Evolutionary conservation across 2,329 filamentous ascomycete species (phyloP).

Genomic region (Ophiostoma ips): DNA sequence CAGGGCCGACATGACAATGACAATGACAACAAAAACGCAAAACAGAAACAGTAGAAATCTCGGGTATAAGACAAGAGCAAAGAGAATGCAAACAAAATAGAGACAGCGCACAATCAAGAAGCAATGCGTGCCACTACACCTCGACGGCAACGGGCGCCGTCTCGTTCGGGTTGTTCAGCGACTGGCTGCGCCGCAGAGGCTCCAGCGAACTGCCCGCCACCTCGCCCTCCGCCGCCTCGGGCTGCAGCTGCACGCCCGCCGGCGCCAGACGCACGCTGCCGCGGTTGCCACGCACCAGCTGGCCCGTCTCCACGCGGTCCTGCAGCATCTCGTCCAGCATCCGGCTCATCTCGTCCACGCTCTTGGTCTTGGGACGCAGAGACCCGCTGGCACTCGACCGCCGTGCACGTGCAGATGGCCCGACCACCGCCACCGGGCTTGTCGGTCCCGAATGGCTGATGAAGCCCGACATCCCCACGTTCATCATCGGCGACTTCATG

Average conservation of each 20-base stretch:
- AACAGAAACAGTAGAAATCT: constrained; percentile 15
- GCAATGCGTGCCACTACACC: constrained; percentile 7
- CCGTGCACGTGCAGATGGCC: background rate
- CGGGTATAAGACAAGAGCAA: constrained; percentile 18
- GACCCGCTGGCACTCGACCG: constrained; percentile 7
- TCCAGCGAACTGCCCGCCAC: constrained; percentile 8
- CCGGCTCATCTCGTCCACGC: constrained; percentile 82
- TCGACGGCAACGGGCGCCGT: constrained; percentile 18
- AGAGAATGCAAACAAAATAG: constrained; percentile 11
- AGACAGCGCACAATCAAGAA: constrained; percentile 4
- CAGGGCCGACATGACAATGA: too few species aligned
- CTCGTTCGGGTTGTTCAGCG: constrained; percentile 16
- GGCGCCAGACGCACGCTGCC: constrained; percentile 46
- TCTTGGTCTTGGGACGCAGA: constrained; percentile 43
- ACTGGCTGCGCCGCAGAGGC: constrained; percentile 17
- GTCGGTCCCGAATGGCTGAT: background rate
- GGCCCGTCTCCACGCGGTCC: constrained; percentile 65
- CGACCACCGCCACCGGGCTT: background rate
- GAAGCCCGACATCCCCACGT: background rate
- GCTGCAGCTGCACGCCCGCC: constrained; percentile 30
- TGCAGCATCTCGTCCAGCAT: constrained; percentile 96
- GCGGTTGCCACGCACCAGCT: constrained; percentile 50
- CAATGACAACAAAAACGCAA: background rate
- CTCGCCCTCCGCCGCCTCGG: constrained; percentile 11
- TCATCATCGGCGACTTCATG: constrained; percentile 4